Evolutionary conservation across 805 yeast genomes (phyloP).

Genomic region (Candida hungchunana): DNA sequence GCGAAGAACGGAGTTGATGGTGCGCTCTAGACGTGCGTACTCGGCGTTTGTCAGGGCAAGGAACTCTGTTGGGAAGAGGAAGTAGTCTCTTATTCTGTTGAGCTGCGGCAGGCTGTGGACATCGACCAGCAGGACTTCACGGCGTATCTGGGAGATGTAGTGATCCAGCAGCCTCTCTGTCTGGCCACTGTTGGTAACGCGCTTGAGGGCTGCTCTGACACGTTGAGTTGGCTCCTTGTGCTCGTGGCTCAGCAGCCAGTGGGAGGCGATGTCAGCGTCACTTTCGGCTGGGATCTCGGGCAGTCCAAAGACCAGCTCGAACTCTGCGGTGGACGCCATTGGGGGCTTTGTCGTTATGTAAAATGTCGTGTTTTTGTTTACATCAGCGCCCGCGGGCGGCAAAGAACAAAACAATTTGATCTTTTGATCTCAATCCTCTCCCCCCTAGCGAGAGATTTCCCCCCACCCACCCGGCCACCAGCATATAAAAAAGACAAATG

Average conservation of each 20-base stretch:
- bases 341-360: background rate
- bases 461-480: too few species aligned
- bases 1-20: slow-evolving; percentile 17
- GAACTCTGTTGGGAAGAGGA: slow-evolving; percentile 19
- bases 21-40: slow-evolving; percentile 15
- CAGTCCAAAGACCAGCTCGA: slow-evolving; percentile 13
- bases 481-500: slow-evolving; percentile 13
- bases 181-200: slow-evolving; percentile 7
- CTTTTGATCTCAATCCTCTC: too few species aligned
- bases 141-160: slow-evolving; percentile 18
- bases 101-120: slow-evolving; percentile 8
- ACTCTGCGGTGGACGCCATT: slow-evolving; percentile 1
- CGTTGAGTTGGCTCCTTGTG: slow-evolving; percentile 24
- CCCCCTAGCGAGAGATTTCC: too few species aligned
- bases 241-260: slow-evolving; percentile 24
- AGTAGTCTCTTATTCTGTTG: slow-evolving; percentile 17
- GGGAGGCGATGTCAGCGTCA: slow-evolving; percentile 19
- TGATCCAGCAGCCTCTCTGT: slow-evolving; percentile 9
- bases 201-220: slow-evolving; percentile 20
- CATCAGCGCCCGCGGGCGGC: too few species aligned
- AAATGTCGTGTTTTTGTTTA: slow-evolving; percentile 1
- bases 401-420: too few species aligned
- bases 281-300: slow-evolving; percentile 21
- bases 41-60: slow-evolving; percentile 15
- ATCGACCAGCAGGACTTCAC: slow-evolving; percentile 8